A percentile compares a stretch with the other conserved stretches of the same genome.
These are phyloP conservation scores for Fusarium sp. DNA, from an alignment of 2,329 filamentous ascomycete genomes.

Conservation along the genomic window DNA sequence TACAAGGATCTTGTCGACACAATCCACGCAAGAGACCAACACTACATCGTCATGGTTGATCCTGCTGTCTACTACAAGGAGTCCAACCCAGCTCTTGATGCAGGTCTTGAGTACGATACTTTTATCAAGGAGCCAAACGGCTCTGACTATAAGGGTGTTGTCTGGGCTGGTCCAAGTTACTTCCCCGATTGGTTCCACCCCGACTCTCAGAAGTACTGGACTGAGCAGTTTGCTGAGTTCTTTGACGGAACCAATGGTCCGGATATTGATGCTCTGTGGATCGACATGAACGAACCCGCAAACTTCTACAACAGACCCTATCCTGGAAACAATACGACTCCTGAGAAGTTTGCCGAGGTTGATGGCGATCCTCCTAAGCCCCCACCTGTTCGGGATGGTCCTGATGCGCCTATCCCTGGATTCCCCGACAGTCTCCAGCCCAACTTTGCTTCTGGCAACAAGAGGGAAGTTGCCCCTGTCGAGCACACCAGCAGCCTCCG, in stretches of 20 bases:
- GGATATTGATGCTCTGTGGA: constrained; percentile 82
- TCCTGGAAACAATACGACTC: constrained; percentile 53
- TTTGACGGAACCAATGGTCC: constrained; percentile 73
- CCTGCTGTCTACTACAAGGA: constrained; percentile 70
- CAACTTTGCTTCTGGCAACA: constrained; percentile 15
- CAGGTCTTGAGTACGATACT: constrained; percentile 56
- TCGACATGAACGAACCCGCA: constrained; percentile 69
- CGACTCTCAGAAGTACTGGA: constrained; percentile 75
- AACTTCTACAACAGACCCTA: constrained; percentile 49
- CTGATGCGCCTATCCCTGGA: constrained; percentile 37
- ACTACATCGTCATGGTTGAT: constrained; percentile 84
- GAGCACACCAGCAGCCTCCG: neutral
- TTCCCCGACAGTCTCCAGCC: constrained; percentile 42
- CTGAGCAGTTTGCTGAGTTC: constrained; percentile 71
- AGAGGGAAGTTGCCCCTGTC: neutral
- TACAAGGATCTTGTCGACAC: constrained; percentile 75
- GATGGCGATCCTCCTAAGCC: constrained; percentile 67
- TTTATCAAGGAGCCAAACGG: constrained; percentile 66
- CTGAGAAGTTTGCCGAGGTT: constrained; percentile 50
- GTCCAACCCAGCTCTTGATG: constrained; percentile 48
- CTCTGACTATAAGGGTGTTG: constrained; percentile 70
- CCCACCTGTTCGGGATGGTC: constrained; percentile 65
- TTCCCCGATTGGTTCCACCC: constrained; percentile 83
- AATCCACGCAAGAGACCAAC: constrained; percentile 74
- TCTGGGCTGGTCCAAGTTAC: constrained; percentile 79